phyloP scores from a whole-genome alignment of 1,139 yeast genomes.

The Taiozyma sp. region DNA sequence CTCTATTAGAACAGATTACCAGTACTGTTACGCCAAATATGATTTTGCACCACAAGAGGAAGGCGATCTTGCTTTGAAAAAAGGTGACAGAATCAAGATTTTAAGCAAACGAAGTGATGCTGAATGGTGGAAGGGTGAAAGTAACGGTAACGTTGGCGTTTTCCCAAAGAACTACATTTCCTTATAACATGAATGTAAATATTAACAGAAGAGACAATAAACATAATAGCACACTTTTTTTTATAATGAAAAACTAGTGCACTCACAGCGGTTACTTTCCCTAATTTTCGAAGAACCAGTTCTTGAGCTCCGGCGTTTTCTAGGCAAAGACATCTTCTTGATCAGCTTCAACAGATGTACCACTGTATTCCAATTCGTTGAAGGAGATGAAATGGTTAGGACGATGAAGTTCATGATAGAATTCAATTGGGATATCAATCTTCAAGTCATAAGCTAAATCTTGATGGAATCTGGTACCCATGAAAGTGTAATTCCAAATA shows the following conservation, averaged over 20 bases:
- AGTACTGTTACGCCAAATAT: slow-evolving; percentile 31
- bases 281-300: not conserved
- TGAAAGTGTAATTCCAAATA: slow-evolving; percentile 87
- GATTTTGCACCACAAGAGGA: slow-evolving; percentile 28
- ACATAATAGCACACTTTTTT: not conserved
- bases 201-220: not conserved
- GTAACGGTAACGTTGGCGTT: slow-evolving; percentile 39
- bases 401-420: slow-evolving; percentile 82
- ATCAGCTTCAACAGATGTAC: slow-evolving; percentile 54
- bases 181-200: not conserved
- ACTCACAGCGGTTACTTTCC: not conserved
- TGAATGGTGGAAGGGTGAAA: slow-evolving; percentile 61
- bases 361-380: slow-evolving; percentile 55
- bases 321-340: slow-evolving; percentile 69
- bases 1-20: slow-evolving; percentile 10
- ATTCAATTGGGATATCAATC: slow-evolving; percentile 73
- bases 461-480: slow-evolving; percentile 79
- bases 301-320: not conserved
- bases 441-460: slow-evolving; percentile 58
- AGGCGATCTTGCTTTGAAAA: slow-evolving; percentile 45
- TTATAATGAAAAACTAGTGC: not conserved
- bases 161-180: slow-evolving; percentile 53
- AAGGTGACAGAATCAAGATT: slow-evolving; percentile 44
- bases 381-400: slow-evolving; percentile 82
- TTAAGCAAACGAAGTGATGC: slow-evolving; percentile 33